A percentile compares a stretch with the other conserved stretches of the same genome.
Conservation (phyloP, 1,284 basidiomycete species). For the Volvariella surrecta region DNA sequence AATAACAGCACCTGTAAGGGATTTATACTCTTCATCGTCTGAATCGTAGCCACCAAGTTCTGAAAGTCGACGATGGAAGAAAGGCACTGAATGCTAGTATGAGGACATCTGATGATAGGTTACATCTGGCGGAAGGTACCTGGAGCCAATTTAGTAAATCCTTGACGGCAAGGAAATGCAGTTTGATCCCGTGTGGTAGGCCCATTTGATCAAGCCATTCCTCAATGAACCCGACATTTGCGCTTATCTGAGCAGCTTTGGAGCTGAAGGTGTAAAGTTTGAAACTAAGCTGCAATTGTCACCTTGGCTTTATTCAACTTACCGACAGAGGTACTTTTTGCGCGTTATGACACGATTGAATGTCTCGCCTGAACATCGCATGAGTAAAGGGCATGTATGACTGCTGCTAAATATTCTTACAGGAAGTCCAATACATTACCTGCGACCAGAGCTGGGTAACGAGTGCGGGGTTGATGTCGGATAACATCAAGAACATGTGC, state of each 20-base stretch:
- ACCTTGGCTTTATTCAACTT: slow-evolving; percentile 18
- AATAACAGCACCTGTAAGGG: slow-evolving; percentile 66
- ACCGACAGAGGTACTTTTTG: slow-evolving; percentile 92
- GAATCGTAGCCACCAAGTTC: slow-evolving; percentile 84
- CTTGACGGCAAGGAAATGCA: slow-evolving; percentile 78
- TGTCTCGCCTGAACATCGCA: slow-evolving; percentile 66
- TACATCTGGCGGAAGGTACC: slow-evolving; percentile 30
- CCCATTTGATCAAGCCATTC: slow-evolving; percentile 86
- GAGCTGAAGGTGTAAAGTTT: slow-evolving; percentile 34
- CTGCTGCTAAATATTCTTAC: slow-evolving; percentile 32
- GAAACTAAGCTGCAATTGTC: slow-evolving; percentile 5
- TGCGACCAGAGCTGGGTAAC: slow-evolving; percentile 93
- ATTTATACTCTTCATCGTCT: slow-evolving; percentile 80
- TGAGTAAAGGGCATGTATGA: slow-evolving; percentile 9
- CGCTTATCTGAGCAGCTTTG: slow-evolving; percentile 83
- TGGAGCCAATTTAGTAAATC: slow-evolving; percentile 87
- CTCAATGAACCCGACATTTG: slow-evolving; percentile 83
- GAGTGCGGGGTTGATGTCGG: slow-evolving; percentile 88
- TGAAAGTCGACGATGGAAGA: slow-evolving; percentile 84
- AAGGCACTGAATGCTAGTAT: slow-evolving; percentile 51
- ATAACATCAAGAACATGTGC: slow-evolving; percentile 77
- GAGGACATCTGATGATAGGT: slow-evolving; percentile 8
- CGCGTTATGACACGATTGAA: slow-evolving; percentile 91
- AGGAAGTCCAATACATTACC: slow-evolving; percentile 87
- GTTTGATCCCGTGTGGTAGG: slow-evolving; percentile 72